Evolutionary conservation across 345 rosid species (phyloP).

Genomic region (Gossypium sturtianum): DNA sequence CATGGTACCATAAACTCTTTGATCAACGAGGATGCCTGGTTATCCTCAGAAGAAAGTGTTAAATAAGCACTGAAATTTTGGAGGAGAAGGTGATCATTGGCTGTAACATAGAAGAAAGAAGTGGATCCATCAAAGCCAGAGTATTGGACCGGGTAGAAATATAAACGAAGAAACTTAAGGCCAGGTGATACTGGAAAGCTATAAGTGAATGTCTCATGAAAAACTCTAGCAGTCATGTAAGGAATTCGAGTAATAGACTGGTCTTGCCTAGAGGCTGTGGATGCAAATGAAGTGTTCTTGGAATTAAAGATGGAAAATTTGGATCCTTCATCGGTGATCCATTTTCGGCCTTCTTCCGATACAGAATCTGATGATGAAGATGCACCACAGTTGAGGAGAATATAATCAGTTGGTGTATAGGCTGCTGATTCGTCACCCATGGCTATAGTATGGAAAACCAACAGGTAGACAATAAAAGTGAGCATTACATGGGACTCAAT

Average conservation of each 20-base stretch:
- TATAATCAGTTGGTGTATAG: constrained; percentile 9
- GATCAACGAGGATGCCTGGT: not conserved
- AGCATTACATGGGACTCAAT: not conserved
- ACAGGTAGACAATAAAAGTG: not conserved
- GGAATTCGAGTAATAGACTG: not conserved
- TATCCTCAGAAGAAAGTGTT: not conserved
- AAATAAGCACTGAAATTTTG: constrained; percentile 22
- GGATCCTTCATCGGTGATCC: constrained; percentile 1
- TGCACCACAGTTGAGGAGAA: constrained; percentile 11
- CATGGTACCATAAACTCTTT: not conserved
- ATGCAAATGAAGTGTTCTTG: not conserved
- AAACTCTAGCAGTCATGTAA: constrained; percentile 15
- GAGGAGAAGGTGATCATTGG: constrained; percentile 13
- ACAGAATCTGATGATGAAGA: not conserved
- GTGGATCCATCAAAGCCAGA: not conserved
- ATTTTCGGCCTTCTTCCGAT: constrained; percentile 2
- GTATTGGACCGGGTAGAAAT: constrained; percentile 17
- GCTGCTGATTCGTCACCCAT: not conserved
- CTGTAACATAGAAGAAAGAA: constrained; percentile 19
- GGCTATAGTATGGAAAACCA: not conserved
- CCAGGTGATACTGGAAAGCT: constrained; percentile 16
- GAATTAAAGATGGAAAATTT: not conserved
- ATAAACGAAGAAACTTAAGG: not conserved
- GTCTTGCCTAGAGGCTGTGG: not conserved
- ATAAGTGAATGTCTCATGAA: constrained; percentile 16